These are phyloP conservation scores for Paraurostyla sp. DNA, from an alignment of 73 alveolate species.

Conservation along the genomic window DNA sequence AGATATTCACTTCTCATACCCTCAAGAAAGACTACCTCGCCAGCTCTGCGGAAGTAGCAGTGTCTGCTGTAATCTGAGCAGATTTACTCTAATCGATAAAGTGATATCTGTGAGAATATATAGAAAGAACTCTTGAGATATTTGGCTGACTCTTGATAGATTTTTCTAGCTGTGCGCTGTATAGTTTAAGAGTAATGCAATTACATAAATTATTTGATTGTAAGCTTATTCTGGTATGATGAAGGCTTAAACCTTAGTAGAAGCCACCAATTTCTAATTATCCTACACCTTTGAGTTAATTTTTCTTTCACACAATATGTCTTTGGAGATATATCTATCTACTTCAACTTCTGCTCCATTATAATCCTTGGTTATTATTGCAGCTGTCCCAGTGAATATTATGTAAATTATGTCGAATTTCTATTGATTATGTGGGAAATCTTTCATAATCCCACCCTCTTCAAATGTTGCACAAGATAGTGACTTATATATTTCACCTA, in stretches of 20 bases:
- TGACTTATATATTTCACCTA: background rate
- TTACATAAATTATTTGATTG: background rate
- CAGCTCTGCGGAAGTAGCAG: conserved; percentile 23
- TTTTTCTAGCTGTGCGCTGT: conserved; percentile 8
- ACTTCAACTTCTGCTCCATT: background rate
- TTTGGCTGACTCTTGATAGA: conserved; percentile 5
- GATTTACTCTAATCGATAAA: conserved; percentile 39
- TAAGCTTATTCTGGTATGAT: background rate
- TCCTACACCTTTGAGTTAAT: conserved; percentile 1
- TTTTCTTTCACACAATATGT: background rate
- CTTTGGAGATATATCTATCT: background rate
- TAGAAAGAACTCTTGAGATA: background rate
- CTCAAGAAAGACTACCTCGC: conserved; percentile 46
- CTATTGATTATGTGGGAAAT: conserved; percentile 14
- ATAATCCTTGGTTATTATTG: background rate
- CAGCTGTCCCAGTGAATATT: conserved; percentile 18
- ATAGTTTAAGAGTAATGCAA: no score
- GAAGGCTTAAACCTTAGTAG: background rate
- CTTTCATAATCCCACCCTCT: conserved; percentile 3
- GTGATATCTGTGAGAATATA: conserved; percentile 29
- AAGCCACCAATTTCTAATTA: conserved; percentile 11
- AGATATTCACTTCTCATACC: conserved; percentile 51
- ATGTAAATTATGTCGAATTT: background rate
- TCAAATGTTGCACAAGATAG: background rate
- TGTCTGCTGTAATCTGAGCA: conserved; percentile 2